Conservation (phyloP, 202 grass and related monocot genomes). For the Setaria italica region DNA sequence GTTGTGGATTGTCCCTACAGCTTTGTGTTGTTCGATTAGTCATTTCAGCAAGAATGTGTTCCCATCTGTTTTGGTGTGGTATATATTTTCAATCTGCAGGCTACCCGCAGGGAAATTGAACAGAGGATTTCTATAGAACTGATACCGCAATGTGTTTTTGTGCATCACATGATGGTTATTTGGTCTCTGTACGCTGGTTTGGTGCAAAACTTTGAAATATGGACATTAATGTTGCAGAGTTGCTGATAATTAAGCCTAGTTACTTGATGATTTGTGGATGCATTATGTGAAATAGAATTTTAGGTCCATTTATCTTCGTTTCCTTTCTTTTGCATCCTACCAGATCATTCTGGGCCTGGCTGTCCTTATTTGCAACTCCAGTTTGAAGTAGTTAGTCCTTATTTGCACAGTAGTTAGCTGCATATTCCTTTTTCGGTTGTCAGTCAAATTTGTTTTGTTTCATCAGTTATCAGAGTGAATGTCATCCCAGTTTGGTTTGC, state of each 20-base stretch:
- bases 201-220: background rate
- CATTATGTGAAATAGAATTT: background rate
- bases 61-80: too few species aligned
- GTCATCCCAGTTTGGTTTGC: background rate
- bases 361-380: background rate
- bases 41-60: background rate
- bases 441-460: background rate
- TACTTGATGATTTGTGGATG: background rate
- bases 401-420: background rate
- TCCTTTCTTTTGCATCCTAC: background rate
- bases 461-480: background rate
- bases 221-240: background rate
- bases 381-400: background rate
- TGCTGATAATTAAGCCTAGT: background rate
- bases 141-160: background rate
- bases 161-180: background rate
- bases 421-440: background rate
- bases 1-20: background rate
- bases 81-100: background rate
- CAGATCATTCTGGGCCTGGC: background rate
- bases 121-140: background rate
- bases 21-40: background rate
- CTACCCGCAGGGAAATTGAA: background rate
- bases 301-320: background rate
- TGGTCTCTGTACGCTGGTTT: background rate